Evolutionary conservation across 2,329 filamentous ascomycete genomes (phyloP).

Genomic region (Claviceps spartinae): DNA sequence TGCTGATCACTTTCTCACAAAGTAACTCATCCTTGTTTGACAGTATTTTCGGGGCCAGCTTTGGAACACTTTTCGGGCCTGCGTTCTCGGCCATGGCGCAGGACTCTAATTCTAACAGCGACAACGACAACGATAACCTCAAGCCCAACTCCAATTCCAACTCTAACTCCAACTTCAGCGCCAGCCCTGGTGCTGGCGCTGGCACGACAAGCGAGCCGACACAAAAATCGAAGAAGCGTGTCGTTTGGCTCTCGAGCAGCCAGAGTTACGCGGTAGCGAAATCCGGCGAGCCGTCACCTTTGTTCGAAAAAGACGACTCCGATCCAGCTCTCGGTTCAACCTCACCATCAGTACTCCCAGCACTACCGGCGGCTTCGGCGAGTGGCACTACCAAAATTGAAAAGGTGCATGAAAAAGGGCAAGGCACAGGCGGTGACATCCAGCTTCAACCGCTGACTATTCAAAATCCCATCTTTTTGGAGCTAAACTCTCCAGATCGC

Average conservation of each 20-base stretch:
- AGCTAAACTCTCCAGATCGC: constrained; percentile 8
- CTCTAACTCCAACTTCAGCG: constrained; percentile 12
- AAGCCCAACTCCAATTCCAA: constrained; percentile 14
- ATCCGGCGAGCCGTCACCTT: constrained; percentile 4
- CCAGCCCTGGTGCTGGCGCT: constrained; percentile 12
- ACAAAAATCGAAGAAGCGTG: constrained; percentile 27
- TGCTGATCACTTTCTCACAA: not conserved
- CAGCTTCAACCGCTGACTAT: not conserved
- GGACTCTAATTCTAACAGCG: constrained; percentile 8
- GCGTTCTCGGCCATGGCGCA: constrained; percentile 10
- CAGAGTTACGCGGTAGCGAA: constrained; percentile 8
- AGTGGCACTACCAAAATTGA: not conserved
- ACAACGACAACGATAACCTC: constrained; percentile 13
- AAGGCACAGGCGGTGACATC: not conserved
- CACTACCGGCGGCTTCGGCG: not conserved
- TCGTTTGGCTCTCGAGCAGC: constrained; percentile 23
- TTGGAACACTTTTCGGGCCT: constrained; percentile 14
- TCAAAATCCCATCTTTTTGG: not conserved
- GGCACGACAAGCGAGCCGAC: constrained; percentile 13
- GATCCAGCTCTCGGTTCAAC: constrained; percentile 7
- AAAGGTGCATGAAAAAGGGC: not conserved
- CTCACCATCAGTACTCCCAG: not conserved
- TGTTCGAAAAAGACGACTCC: constrained; percentile 6
- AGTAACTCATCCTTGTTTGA: constrained; percentile 3
- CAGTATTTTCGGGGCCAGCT: constrained; percentile 1